Evolutionary conservation across 2,329 filamentous ascomycete genomes (phyloP).

Genomic region (Cytospora leucostoma): DNA sequence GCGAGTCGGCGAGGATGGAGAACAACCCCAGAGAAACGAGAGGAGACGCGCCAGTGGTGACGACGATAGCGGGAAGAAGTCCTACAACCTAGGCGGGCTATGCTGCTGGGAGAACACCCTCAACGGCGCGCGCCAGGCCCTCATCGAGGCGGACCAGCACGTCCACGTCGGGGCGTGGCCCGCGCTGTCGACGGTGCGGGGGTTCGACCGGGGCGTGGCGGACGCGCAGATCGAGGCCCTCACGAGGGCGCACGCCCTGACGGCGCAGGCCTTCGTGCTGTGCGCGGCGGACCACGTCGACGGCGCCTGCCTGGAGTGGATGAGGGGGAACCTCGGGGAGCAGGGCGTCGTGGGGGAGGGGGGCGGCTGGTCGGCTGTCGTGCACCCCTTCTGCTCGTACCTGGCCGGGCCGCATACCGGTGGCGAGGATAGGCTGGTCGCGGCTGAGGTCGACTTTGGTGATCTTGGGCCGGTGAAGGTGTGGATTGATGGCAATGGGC

Average conservation of each 20-base stretch:
- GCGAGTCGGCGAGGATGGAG: no score
- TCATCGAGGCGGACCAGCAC: conserved; percentile 35
- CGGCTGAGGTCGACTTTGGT: conserved; percentile 34
- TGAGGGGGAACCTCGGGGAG: conserved; percentile 35
- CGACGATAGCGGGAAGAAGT: no score
- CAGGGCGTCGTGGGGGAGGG: conserved; percentile 35
- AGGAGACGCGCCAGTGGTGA: no score
- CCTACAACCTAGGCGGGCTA: conserved; percentile 34
- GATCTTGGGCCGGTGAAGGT: conserved; percentile 35
- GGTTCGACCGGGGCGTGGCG: conserved; percentile 42
- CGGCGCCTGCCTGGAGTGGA: conserved; percentile 43
- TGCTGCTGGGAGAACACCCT: conserved; percentile 39
- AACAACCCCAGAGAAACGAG: no score
- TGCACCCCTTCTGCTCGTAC: conserved; percentile 36
- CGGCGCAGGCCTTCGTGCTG: conserved; percentile 47
- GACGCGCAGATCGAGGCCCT: conserved; percentile 48
- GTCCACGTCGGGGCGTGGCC: conserved; percentile 37
- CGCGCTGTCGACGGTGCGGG: conserved; percentile 35
- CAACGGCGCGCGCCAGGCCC: conserved; percentile 36
- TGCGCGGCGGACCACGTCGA: conserved; percentile 46
- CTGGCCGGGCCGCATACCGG: conserved; percentile 35
- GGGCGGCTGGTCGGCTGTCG: conserved; percentile 36
- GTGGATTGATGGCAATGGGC: conserved; percentile 35
- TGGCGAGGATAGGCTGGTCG: conserved; percentile 32
- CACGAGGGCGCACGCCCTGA: conserved; percentile 48